phyloP scores from a whole-genome alignment of 805 yeast species.

The Saccharomycopsis capsularis region DNA sequence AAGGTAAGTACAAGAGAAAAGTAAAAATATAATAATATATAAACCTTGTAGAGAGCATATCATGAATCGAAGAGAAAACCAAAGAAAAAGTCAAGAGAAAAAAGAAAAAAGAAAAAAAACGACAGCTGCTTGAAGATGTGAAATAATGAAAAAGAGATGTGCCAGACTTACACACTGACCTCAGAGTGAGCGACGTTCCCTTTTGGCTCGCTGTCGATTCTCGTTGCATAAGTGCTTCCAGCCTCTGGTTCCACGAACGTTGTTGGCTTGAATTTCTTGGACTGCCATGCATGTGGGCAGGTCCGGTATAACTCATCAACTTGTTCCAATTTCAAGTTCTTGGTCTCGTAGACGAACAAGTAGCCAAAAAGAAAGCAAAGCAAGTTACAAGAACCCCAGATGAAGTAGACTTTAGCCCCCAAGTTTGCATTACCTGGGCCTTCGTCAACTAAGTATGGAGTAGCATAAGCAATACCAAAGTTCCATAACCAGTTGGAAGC shows the following conservation, averaged over 20 bases:
- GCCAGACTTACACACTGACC: neutral
- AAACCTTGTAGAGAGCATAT: no score
- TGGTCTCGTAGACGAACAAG: constrained; percentile 56
- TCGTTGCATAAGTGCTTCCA: neutral
- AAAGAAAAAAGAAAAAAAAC: no score
- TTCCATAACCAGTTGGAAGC: constrained; percentile 79
- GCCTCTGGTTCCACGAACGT: neutral
- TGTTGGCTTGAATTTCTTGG: neutral
- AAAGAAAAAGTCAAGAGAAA: no score
- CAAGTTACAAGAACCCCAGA: constrained; percentile 67
- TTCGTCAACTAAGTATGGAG: constrained; percentile 63
- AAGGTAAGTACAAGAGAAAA: no score
- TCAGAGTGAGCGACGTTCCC: neutral
- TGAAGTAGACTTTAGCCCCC: constrained; percentile 60
- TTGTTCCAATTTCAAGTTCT: constrained; percentile 61
- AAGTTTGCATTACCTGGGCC: constrained; percentile 56
- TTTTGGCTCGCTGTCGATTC: constrained; percentile 1
- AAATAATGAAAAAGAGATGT: neutral
- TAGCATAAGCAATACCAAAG: constrained; percentile 66
- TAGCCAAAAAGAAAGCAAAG: constrained; percentile 51
- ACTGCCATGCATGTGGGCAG: constrained; percentile 15
- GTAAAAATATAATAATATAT: no score
- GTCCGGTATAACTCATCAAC: constrained; percentile 51
- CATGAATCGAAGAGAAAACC: no score
- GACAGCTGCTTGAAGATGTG: neutral